Percentiles rank a stretch among this genome's conserved stretches.
Evolutionary conservation across 352 stramenopile species (phyloP).

Genomic region (Globisporangium paddicum): DNA sequence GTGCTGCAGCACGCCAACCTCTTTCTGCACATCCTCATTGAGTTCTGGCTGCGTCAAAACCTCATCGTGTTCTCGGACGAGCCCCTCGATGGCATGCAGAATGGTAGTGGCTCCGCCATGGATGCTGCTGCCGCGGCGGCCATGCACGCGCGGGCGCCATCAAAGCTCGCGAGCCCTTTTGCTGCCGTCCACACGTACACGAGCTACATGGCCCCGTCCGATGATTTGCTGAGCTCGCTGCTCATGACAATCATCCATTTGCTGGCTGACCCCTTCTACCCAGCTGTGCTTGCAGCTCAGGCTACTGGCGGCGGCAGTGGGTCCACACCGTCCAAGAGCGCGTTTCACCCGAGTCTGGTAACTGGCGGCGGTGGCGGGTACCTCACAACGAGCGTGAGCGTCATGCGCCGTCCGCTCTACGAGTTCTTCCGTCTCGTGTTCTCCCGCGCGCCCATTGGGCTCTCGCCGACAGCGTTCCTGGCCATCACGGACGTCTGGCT

Average conservation of each 20-base stretch:
- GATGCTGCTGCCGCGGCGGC: neutral
- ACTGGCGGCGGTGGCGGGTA: constrained; percentile 47
- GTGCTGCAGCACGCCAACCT: constrained; percentile 73
- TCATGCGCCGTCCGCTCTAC: constrained; percentile 71
- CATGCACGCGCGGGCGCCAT: constrained; percentile 7
- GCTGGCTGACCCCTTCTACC: constrained; percentile 78
- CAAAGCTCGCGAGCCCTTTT: constrained; percentile 57
- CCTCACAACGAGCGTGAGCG: constrained; percentile 66
- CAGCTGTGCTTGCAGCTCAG: constrained; percentile 32
- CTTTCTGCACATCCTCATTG: constrained; percentile 82
- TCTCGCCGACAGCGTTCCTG: constrained; percentile 76
- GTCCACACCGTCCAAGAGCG: constrained; percentile 8
- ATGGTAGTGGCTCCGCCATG: neutral
- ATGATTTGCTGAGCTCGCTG: constrained; percentile 78
- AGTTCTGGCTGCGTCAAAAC: constrained; percentile 88
- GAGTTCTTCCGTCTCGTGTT: constrained; percentile 84
- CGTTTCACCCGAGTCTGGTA: constrained; percentile 20
- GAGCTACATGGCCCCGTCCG: constrained; percentile 79
- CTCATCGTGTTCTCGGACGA: constrained; percentile 80
- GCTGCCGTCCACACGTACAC: constrained; percentile 75
- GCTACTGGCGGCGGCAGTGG: constrained; percentile 5
- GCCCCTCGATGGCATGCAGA: constrained; percentile 8
- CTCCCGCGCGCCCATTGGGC: constrained; percentile 67
- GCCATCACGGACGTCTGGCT: constrained; percentile 85
- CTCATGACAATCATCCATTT: constrained; percentile 81